phyloP scores from a whole-genome alignment of 768 basidiomycete genomes.

The Trametes cubensis region DNA sequence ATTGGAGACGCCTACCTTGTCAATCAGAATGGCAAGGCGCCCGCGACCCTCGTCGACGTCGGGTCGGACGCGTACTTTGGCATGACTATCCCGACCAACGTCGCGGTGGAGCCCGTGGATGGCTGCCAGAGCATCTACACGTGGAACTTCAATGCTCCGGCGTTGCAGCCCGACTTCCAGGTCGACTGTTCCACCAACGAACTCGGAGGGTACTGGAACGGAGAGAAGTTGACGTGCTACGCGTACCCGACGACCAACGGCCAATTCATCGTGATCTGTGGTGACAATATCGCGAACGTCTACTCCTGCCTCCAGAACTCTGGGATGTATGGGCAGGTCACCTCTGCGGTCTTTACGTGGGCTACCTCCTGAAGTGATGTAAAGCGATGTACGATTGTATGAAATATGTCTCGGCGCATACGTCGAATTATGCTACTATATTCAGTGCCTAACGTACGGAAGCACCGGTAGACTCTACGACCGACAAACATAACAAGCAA shows the following conservation, averaged over 20 bases:
- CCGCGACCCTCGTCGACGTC: conserved; percentile 6
- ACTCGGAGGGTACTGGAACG: not conserved
- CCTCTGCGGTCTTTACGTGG: too few relatives aligned
- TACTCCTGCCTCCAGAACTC: too few relatives aligned
- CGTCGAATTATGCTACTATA: too few relatives aligned
- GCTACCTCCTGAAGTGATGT: too few relatives aligned
- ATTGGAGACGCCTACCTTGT: conserved; percentile 6
- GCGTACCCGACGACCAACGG: not conserved
- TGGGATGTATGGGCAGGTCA: too few relatives aligned
- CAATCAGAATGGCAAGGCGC: conserved; percentile 1
- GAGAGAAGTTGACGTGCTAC: not conserved
- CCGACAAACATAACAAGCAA: too few relatives aligned
- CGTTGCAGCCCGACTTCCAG: conserved; percentile 3
- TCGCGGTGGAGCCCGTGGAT: not conserved
- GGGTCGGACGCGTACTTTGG: conserved; percentile 17
- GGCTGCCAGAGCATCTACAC: conserved; percentile 6
- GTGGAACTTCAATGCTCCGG: not conserved
- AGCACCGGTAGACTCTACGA: too few relatives aligned
- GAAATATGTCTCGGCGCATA: too few relatives aligned
- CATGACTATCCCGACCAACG: not conserved
- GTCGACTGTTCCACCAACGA: conserved; percentile 2
- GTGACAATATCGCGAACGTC: too few relatives aligned
- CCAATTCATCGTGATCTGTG: too few relatives aligned
- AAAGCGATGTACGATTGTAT: too few relatives aligned
- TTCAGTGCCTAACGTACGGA: too few relatives aligned